A percentile compares a stretch with the other conserved stretches of the same genome.
These are phyloP conservation scores for Trichoderma afroharzianum DNA, from an alignment of 2,329 filamentous ascomycete genomes.

Conservation along the genomic window DNA sequence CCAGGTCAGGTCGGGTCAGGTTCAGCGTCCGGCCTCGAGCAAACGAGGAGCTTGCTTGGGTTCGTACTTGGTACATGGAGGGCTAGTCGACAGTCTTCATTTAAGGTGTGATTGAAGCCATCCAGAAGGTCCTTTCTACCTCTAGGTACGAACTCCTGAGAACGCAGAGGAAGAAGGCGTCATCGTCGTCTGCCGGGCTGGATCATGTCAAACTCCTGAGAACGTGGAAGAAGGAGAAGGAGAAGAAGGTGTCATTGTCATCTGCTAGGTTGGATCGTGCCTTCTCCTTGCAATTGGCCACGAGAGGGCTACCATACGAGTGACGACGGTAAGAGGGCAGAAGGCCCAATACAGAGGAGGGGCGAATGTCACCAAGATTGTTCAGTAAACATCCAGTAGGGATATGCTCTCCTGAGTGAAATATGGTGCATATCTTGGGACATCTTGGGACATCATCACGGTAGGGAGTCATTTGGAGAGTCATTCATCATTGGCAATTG, in stretches of 20 bases:
- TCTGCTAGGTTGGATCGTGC: not conserved
- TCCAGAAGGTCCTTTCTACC: not conserved
- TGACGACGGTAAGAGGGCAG: not conserved
- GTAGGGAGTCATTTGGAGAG: slow-evolving; percentile 6
- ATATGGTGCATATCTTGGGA: not conserved
- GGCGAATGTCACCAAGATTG: not conserved
- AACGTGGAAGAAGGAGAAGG: not conserved
- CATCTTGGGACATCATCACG: not conserved
- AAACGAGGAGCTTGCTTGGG: not conserved
- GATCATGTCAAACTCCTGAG: not conserved
- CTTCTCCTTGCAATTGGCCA: not conserved
- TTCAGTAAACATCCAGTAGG: not conserved
- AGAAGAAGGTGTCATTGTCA: not conserved
- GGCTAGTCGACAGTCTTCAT: not conserved
- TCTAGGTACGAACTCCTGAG: not conserved
- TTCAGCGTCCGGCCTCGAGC: not conserved
- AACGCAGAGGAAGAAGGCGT: not conserved
- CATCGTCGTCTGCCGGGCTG: not conserved
- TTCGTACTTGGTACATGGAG: not conserved
- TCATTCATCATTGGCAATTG: not conserved
- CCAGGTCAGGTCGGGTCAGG: not conserved
- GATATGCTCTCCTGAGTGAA: not conserved
- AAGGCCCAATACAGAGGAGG: not conserved
- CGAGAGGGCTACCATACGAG: not conserved
- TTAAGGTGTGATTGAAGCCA: not conserved